These are phyloP conservation scores for Pseudocohnilembus persalinus DNA, from an alignment of 169 alveolate genomes.

Conservation along the genomic window DNA sequence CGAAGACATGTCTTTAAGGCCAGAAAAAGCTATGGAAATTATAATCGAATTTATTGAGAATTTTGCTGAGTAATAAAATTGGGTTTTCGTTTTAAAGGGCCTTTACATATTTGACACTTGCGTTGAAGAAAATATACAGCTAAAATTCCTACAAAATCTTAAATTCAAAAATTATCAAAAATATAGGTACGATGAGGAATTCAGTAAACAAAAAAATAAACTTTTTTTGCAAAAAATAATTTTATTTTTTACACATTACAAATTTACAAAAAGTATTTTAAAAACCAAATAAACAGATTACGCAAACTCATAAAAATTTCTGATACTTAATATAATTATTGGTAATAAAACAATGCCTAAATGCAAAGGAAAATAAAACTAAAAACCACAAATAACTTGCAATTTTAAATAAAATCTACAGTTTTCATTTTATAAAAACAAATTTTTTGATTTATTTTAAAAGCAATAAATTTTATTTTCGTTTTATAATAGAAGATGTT, in stretches of 20 bases:
- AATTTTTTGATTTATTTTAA: background rate
- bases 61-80: background rate
- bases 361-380: too few relatives aligned
- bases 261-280: too few relatives aligned
- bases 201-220: too few relatives aligned
- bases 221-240: too few relatives aligned
- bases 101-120: background rate
- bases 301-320: too few relatives aligned
- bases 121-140: background rate
- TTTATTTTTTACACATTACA: too few relatives aligned
- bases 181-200: background rate
- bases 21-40: background rate
- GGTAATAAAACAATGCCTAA: too few relatives aligned
- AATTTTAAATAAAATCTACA: too few relatives aligned
- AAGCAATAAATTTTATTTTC: background rate
- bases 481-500: background rate
- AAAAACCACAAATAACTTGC: too few relatives aligned
- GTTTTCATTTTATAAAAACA: background rate
- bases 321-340: too few relatives aligned
- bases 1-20: background rate
- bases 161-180: background rate
- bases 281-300: too few relatives aligned
- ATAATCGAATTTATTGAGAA: background rate
- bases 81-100: background rate
- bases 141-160: too few relatives aligned